Percentiles rank a stretch among this genome's conserved stretches.
Conservation (phyloP, 192 early-diverging fungal species). For the Backusella luteola region DNA sequence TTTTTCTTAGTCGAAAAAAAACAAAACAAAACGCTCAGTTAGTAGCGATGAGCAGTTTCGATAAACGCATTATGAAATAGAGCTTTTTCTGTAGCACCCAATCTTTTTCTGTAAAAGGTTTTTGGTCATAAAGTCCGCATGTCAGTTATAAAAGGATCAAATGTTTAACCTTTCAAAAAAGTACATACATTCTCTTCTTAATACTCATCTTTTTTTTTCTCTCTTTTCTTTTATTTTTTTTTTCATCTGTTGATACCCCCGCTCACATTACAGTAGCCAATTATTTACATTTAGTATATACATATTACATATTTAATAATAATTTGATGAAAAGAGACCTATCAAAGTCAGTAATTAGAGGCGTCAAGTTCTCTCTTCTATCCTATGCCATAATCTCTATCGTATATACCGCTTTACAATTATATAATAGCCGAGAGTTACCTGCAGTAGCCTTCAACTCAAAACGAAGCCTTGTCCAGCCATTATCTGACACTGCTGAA, state of each 20-base stretch:
- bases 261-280: background rate
- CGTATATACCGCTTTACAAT: background rate
- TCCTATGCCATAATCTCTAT: background rate
- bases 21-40: background rate
- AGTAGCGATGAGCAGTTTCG: background rate
- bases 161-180: background rate
- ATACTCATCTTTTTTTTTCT: background rate
- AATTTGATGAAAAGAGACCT: background rate
- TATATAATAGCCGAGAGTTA: background rate
- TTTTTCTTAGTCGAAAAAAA: background rate
- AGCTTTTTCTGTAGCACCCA: background rate
- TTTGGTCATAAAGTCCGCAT: background rate
- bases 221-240: background rate
- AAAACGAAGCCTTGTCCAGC: background rate
- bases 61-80: background rate
- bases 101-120: background rate
- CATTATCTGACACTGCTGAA: background rate
- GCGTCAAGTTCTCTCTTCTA: constrained; percentile 6
- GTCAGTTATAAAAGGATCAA: background rate
- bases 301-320: background rate
- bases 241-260: background rate
- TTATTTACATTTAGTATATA: background rate
- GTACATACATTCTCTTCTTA: background rate
- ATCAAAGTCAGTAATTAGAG: background rate
- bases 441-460: background rate